Base-by-base conservation (phyloP, 2,329 filamentous ascomycete genomes). In the Xylaria sp. region DNA sequence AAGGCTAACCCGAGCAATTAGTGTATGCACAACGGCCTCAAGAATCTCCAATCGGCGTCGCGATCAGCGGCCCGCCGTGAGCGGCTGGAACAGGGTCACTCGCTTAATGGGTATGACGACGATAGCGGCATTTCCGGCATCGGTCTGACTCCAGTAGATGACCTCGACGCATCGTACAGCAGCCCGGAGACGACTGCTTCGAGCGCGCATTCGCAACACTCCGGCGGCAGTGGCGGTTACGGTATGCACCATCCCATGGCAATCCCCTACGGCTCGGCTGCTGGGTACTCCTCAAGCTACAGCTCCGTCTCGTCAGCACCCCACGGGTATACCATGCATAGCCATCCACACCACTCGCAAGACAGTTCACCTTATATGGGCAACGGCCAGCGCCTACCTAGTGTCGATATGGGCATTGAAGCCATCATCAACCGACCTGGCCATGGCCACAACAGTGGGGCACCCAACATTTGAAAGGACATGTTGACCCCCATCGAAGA, bases 11-110 rank as follows among this genome's bases (percentile, higher is more conserved):
- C 2, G 35, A 17, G 19, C 23, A 19, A 54, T 17, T 68, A 94
- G 91, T 92, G 90, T 78, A 92, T 95, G 88, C 88, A 90, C 75
- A 91, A 90, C 73, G 92, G 92, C 37, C 81, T 94, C 70, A 94
- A 93, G 79, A 93, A 92, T 76, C 84, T 95, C 61, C 88, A 90
- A 74, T 87, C 88, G 70, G 86, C 87, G 55, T 84, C 88, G 67
- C 86, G 90, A 65, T 84, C 88, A 59, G 87, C 85, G 61, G 82
- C 85, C 61, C 86, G 88, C 67, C 88, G 88, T 71, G 88, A 88
- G 78, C 86, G 85, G 63, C 78, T 85, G 69, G 84, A 84, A 77
- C 78, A 77, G 33, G 77, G 78, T 54, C 77, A 82, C 23, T 68
- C 69, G 61, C 71, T 78, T 43, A 74, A 77, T 76, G 80, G 78